A percentile compares a stretch with the other conserved stretches of the same genome.
Evolutionary conservation across 768 basidiomycete species (phyloP).

Genomic region (Rhizopogon vulgaris): DNA sequence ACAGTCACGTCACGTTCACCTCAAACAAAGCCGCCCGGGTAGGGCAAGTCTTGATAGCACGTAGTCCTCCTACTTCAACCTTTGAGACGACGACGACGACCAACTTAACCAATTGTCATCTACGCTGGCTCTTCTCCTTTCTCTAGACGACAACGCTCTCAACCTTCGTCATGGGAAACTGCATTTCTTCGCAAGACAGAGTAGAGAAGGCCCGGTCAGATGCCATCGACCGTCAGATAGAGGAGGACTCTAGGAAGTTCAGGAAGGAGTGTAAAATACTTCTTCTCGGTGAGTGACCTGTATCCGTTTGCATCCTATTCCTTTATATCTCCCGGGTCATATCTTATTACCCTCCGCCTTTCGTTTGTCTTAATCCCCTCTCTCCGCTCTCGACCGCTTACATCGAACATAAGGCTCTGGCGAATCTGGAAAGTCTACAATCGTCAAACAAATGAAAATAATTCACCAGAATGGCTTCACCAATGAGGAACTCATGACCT

Average conservation of each 20-base stretch:
- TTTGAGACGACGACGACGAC: no score
- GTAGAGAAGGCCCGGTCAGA: slow-evolving; percentile 59
- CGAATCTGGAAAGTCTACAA: slow-evolving; percentile 92
- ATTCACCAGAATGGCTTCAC: slow-evolving; percentile 92
- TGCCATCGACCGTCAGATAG: slow-evolving; percentile 76
- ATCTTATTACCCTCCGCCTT: background rate
- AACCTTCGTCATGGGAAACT: slow-evolving; percentile 53
- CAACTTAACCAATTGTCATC: background rate
- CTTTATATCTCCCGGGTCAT: background rate
- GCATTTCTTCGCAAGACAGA: slow-evolving; percentile 53
- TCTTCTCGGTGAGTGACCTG: slow-evolving; percentile 62
- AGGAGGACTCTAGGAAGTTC: slow-evolving; percentile 78
- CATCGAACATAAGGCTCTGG: slow-evolving; percentile 65
- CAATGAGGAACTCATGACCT: slow-evolving; percentile 67
- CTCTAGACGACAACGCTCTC: background rate
- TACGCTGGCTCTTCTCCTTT: background rate
- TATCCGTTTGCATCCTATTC: slow-evolving; percentile 9
- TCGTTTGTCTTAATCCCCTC: background rate
- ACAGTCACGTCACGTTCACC: background rate
- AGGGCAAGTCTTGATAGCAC: slow-evolving; percentile 9
- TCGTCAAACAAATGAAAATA: slow-evolving; percentile 99
- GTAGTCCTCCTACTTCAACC: slow-evolving; percentile 10
- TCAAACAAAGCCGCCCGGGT: slow-evolving; percentile 1
- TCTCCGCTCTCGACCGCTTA: background rate
- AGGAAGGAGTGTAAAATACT: slow-evolving; percentile 91